Evolutionary conservation across 108 stramenopile genomes (phyloP), one percentile per base, ranked within the genome.

Genomic region (Pseudonitzschia multiseries): DNA sequence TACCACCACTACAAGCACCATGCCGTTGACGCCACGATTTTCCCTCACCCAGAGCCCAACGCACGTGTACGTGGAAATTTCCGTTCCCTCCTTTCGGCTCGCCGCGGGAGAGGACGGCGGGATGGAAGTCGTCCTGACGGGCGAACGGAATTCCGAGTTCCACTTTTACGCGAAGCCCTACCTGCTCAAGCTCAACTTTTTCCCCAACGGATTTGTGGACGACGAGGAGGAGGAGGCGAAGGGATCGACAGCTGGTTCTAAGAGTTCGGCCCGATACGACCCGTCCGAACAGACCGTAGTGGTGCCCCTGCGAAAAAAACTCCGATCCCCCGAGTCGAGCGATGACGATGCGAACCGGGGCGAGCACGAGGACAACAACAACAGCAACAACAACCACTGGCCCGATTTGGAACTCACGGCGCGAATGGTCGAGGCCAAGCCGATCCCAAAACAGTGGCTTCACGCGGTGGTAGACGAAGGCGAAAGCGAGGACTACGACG

Each of bases 21-120:
- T 94, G 93, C 90, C 93, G 15, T 73, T 94, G 46, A 90, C 84
- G 57, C 93, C 93, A 20, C 84, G 82, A 40, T 91, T 91, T 77
- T 69, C 76, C 40, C 70, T 94, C 26, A 69, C 77, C 14, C 93
- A 94, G 70, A 87, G 81, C 1, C 65, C 66, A 4, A 77, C 71
- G 9, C 76, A 90, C 63, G 72, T 94, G 24, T 51, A 68, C 10
- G 73, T 94, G 24, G 68, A 80, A 48, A 79, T 92, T 15, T 77
- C 64, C 57, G 88, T 94, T 29, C 89, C 90, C n/a, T 85, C 88
- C 62, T 84, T 94, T 22, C 85, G 93, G 29, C 83, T 94, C 21
- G 83, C 87, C 2, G 60, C 68, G 24, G 80, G 86, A n/a, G 78
- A 86, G 13, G 61, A 62, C 29, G 61, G 61, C n/a, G 61, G 61